Percentiles rank a stretch among this genome's conserved stretches.
phyloP scores from a whole-genome alignment of 2,329 filamentous ascomycete species.

The Nothophoma quercina region DNA sequence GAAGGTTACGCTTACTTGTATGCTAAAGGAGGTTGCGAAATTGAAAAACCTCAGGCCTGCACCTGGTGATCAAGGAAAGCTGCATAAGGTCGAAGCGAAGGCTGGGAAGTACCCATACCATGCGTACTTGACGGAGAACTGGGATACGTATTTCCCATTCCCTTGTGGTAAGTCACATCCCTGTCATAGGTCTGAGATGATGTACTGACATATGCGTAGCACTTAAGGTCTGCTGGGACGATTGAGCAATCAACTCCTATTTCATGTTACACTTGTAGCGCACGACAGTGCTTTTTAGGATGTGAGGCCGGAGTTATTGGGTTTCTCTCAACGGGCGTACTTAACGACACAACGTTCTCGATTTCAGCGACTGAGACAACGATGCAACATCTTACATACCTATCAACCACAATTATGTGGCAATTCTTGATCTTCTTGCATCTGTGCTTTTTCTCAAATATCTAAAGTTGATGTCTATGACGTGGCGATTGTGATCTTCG shows the following conservation, averaged over 20 bases:
- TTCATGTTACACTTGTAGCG: too few species aligned
- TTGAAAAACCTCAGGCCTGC: slow-evolving; percentile 51
- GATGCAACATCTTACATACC: too few species aligned
- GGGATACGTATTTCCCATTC: slow-evolving; percentile 57
- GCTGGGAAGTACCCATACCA: slow-evolving; percentile 49
- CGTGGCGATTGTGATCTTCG: too few species aligned
- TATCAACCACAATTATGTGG: too few species aligned
- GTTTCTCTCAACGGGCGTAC: too few species aligned
- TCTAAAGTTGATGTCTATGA: too few species aligned
- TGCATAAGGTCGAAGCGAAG: slow-evolving; percentile 54
- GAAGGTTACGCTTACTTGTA: slow-evolving; percentile 53
- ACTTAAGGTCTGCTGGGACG: slow-evolving; percentile 42
- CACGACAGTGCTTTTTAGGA: too few species aligned
- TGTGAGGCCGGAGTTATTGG: neutral
- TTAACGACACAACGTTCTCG: too few species aligned
- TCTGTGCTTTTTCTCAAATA: too few species aligned
- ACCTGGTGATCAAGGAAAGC: slow-evolving; percentile 47
- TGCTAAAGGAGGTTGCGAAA: slow-evolving; percentile 55
- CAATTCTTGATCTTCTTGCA: too few species aligned
- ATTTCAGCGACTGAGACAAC: too few species aligned
- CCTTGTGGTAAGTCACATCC: slow-evolving; percentile 53
- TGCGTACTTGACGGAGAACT: slow-evolving; percentile 57
- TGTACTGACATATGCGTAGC: slow-evolving; percentile 27
- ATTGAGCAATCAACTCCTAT: neutral
- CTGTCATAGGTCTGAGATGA: neutral